Evolutionary conservation across 257 asterid genomes (phyloP).

Genomic region (Gentiana straminea): DNA sequence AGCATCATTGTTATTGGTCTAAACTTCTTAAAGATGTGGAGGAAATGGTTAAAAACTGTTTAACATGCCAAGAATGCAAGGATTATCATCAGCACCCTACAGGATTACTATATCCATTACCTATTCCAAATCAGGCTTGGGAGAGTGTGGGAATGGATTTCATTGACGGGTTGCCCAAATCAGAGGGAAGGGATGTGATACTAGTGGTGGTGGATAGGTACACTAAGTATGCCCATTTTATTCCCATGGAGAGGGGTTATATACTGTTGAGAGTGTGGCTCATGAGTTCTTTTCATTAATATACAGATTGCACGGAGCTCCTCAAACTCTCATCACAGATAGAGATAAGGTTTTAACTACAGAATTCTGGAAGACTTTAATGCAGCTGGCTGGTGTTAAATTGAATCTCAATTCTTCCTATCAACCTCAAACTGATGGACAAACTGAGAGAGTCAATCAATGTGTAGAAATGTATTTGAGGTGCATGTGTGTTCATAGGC

Average conservation of each 20-base stretch:
- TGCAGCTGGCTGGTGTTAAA: no score
- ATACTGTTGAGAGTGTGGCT: neutral
- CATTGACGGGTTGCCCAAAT: neutral
- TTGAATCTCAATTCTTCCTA: no score
- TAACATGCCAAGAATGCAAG: neutral
- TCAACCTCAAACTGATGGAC: neutral
- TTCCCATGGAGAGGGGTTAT: neutral
- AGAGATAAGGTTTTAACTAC: neutral
- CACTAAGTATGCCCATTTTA: neutral
- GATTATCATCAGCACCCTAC: no score
- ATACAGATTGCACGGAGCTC: neutral
- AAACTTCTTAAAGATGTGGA: neutral
- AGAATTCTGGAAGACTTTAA: no score
- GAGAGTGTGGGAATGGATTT: neutral
- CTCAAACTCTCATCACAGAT: no score
- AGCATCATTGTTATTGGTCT: neutral
- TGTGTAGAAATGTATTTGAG: neutral
- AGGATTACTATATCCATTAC: neutral
- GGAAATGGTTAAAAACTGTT: neutral
- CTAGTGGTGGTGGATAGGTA: neutral
- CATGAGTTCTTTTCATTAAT: neutral
- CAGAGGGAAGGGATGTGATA: neutral
- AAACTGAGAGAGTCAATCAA: no score
- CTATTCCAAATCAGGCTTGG: neutral
- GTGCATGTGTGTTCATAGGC: neutral